Evolutionary conservation across 139 green algal genomes (phyloP).

Genomic region (Tetraselmis striata): DNA sequence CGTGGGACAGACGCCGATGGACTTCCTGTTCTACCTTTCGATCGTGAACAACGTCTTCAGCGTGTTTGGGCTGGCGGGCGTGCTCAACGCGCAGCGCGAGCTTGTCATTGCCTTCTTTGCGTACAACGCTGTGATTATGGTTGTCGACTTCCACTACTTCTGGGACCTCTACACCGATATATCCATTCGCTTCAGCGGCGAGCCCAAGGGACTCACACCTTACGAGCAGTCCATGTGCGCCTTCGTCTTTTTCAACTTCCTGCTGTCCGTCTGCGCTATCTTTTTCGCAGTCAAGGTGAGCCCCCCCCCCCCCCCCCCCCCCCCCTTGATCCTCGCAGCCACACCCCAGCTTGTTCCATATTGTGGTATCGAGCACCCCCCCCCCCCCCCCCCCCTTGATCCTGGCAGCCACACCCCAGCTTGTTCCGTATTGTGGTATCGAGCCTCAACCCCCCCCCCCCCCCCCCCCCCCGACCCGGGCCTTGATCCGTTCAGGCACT

Average conservation of each 20-base stretch:
- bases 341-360: too few relatives aligned
- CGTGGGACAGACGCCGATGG: slow-evolving; percentile 20
- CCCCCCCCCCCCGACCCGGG: too few relatives aligned
- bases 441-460: not conserved
- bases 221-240: slow-evolving; percentile 52
- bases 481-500: too few relatives aligned
- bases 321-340: too few relatives aligned
- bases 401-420: too few relatives aligned
- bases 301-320: too few relatives aligned
- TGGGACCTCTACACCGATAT: slow-evolving; percentile 48
- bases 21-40: slow-evolving; percentile 43
- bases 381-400: too few relatives aligned
- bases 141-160: slow-evolving; percentile 54
- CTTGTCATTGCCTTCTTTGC: slow-evolving; percentile 67
- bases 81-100: slow-evolving; percentile 59
- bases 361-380: too few relatives aligned
- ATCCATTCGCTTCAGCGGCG: slow-evolving; percentile 28
- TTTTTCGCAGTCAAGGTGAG: slow-evolving; percentile 36
- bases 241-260: slow-evolving; percentile 70
- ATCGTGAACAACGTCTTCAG: slow-evolving; percentile 50
- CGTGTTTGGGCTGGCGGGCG: slow-evolving; percentile 63
- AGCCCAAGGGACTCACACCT: slow-evolving; percentile 35
- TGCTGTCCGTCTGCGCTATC: slow-evolving; percentile 46
- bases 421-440: too few relatives aligned
- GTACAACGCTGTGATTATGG: slow-evolving; percentile 66